Evolutionary conservation across 1,139 yeast species (phyloP).

Genomic region (Ogataea hybrid): DNA sequence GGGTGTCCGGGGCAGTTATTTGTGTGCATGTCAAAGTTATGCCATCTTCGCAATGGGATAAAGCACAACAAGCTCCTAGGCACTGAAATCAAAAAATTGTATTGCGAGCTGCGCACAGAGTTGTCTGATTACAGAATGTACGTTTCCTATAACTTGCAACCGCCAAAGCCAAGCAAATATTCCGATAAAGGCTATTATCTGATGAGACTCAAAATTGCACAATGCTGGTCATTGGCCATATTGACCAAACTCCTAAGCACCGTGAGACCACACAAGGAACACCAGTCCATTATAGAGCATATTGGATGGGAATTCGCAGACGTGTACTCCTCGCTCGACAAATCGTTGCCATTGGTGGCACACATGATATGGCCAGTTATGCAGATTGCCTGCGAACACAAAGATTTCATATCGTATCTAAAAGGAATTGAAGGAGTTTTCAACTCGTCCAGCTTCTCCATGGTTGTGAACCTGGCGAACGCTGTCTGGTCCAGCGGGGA

Average conservation of each 20-base stretch:
- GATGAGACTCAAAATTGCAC: constrained; percentile 41
- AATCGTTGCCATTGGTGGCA: constrained; percentile 39
- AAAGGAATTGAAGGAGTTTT: constrained; percentile 37
- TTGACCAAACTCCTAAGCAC: constrained; percentile 33
- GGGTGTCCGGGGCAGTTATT: constrained; percentile 53
- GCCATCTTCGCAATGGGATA: constrained; percentile 39
- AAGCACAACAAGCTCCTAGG: constrained; percentile 14
- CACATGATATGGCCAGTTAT: constrained; percentile 56
- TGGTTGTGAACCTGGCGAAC: constrained; percentile 36
- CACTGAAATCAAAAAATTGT: constrained; percentile 23
- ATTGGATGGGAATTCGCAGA: constrained; percentile 42
- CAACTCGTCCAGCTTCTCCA: constrained; percentile 42
- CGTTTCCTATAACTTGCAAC: constrained; percentile 28
- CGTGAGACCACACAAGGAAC: constrained; percentile 25
- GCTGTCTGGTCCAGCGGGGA: constrained; percentile 38
- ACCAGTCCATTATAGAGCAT: constrained; percentile 25
- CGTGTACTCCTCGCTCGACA: constrained; percentile 39
- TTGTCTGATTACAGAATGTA: constrained; percentile 42
- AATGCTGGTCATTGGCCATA: constrained; percentile 50
- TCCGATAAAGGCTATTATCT: constrained; percentile 22
- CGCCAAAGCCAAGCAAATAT: constrained; percentile 5
- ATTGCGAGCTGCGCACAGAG: constrained; percentile 33
- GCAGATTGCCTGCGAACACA: constrained; percentile 41
- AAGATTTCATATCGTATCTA: constrained; percentile 20
- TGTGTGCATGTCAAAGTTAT: constrained; percentile 40